These are phyloP conservation scores for Rhododendron vialii DNA, from an alignment of 148 eudicot species.

Conservation along the genomic window DNA sequence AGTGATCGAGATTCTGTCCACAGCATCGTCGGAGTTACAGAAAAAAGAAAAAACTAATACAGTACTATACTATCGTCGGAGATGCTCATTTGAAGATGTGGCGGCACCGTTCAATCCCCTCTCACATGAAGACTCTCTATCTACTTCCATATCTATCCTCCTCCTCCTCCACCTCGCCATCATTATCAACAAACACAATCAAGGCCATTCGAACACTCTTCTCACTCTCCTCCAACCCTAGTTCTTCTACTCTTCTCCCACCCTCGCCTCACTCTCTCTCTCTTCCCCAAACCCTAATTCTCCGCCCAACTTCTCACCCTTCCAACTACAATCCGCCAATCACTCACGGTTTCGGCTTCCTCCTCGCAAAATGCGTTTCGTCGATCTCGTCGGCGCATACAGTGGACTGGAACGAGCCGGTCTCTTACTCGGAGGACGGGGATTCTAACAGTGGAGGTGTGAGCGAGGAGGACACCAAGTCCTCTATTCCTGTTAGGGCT, in stretches of 20 bases:
- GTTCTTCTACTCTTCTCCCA: background rate
- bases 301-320: slow-evolving; percentile 10
- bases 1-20: background rate
- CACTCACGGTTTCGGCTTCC: background rate
- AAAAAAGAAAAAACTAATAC: no score
- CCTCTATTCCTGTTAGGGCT: slow-evolving; percentile 77
- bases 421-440: slow-evolving; percentile 38
- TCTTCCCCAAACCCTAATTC: slow-evolving; percentile 18
- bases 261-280: background rate
- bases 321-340: background rate
- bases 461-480: slow-evolving; percentile 19
- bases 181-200: slow-evolving; percentile 7
- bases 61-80: no score
- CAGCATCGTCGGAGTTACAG: no score
- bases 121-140: slow-evolving; percentile 8
- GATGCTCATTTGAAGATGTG: background rate
- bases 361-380: slow-evolving; percentile 32
- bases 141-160: slow-evolving; percentile 18
- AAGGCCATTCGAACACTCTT: slow-evolving; percentile 20
- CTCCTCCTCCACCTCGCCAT: background rate
- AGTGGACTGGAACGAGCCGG: slow-evolving; percentile 47
- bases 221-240: slow-evolving; percentile 20
- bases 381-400: slow-evolving; percentile 28
- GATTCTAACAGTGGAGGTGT: slow-evolving; percentile 13
- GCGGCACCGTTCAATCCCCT: background rate